These are phyloP conservation scores for Haplosporangium gracile DNA, from an alignment of 192 early-diverging fungal species.

Conservation along the genomic window DNA sequence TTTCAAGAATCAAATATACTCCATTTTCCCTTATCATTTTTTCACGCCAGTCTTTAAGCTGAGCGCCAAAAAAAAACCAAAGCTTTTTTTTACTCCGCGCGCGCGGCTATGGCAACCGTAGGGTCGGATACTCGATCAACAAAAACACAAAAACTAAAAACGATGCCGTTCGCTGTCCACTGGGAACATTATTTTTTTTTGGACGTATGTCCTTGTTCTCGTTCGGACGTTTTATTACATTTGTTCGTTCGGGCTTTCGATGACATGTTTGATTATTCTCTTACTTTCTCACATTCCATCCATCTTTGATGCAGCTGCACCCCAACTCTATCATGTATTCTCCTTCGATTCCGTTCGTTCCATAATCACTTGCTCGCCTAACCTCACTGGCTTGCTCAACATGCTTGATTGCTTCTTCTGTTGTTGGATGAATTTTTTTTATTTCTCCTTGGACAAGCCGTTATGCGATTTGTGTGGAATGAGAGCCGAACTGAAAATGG, in stretches of 20 bases:
- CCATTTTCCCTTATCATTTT: too few relatives aligned
- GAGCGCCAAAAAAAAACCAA: neutral
- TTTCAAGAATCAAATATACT: too few relatives aligned
- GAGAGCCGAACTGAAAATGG: neutral
- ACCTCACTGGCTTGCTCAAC: neutral
- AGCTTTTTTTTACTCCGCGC: neutral
- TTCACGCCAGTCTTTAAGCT: neutral
- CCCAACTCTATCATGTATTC: too few relatives aligned
- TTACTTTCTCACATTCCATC: neutral
- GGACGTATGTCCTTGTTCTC: neutral
- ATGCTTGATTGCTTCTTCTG: neutral
- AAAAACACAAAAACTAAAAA: neutral
- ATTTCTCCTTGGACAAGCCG: neutral
- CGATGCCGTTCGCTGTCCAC: neutral
- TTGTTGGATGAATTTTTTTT: neutral
- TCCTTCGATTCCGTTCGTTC: too few relatives aligned
- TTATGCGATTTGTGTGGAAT: neutral
- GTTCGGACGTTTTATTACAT: slow-evolving; percentile 6
- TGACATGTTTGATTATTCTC: neutral
- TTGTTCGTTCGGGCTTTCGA: neutral
- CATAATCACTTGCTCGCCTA: too few relatives aligned
- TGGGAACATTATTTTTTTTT: neutral
- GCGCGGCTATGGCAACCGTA: neutral
- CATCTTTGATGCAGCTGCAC: too few relatives aligned
- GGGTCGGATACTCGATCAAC: slow-evolving; percentile 4